Evolutionary conservation across 179 eudicot species (phyloP), one percentile per base, ranked within the genome.

Genomic region (Drosera spatulata): DNA sequence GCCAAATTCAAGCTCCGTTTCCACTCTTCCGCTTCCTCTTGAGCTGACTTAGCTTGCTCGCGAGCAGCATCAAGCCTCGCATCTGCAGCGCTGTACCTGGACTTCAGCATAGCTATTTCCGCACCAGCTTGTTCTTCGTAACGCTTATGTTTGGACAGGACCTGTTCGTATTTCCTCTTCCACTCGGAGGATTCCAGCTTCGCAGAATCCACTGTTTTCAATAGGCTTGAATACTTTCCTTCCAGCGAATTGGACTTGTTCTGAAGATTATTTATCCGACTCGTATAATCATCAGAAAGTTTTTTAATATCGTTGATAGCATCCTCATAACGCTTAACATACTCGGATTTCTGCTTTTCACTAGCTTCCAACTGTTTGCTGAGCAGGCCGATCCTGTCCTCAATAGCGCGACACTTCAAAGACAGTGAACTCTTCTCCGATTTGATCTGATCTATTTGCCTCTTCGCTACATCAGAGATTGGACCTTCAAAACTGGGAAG

Each of bases 11-110:
- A 90, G 64, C 90, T 94, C 11, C 95, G 74, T 67, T 85, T 90
- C 99, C 99, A 94, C 72, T 94, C 99, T 60, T 71, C 84, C 2
- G 97, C 95, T 76, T 94, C 99, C 68, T 86, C 97, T 68, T 82
- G 96, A 66, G 97, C 91, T 64, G 97, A 85, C 53, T 79, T 76
- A 61, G 91, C 77, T 59, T 85, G 93, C 75, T 94, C 99, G n/a
- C 77, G 82, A 60, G 97, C 95, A 68, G 97, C 97, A 63, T 87
- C 96, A 50, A 90, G 54, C 60, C 99, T 80, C 61, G 99, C 99
- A 69, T 94, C 99, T 45, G 99, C 96, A 49, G 99, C 97, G 69
- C 88, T 78, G 41, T 77, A 71, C 70, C 83, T 75, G n/a, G 94
- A 80, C 77, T 81, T 90, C 10, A 90, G 94, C 65, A 79, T 79